phyloP scores from a whole-genome alignment of 2,329 filamentous ascomycete species.

The Xylaria sp. region DNA sequence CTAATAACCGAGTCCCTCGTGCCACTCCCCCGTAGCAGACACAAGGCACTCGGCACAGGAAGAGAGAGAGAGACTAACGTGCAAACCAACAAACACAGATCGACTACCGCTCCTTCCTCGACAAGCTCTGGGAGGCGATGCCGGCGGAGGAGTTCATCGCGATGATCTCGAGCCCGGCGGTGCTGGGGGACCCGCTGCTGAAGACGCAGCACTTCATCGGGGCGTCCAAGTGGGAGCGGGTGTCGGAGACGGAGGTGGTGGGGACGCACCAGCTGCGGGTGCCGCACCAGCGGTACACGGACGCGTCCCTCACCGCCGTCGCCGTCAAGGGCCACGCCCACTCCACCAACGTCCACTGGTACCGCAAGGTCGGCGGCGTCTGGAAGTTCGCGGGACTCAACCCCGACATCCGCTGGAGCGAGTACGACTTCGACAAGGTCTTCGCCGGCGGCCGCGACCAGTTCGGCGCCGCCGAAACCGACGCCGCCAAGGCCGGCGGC shows the following conservation, averaged over 20 bases:
- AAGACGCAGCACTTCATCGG: conserved; percentile 69
- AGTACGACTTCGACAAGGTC: conserved; percentile 61
- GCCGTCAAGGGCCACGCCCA: conserved; percentile 63
- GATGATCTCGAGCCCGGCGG: conserved; percentile 59
- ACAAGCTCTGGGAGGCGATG: conserved; percentile 64
- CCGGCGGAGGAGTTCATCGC: conserved; percentile 61
- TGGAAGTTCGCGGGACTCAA: conserved; percentile 64
- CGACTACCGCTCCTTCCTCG: conserved; percentile 70
- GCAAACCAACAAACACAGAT: conserved; percentile 59
- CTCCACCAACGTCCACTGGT: conserved; percentile 60
- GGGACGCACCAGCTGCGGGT: conserved; percentile 65
- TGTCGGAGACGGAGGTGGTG: conserved; percentile 60
- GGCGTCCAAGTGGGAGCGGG: conserved; percentile 58
- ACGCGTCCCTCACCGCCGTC: conserved; percentile 50
- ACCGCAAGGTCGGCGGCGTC: conserved; percentile 58
- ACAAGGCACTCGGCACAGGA: not conserved
- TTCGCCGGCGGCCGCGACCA: conserved; percentile 47
- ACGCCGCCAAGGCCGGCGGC: conserved; percentile 15
- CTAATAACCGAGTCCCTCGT: not conserved
- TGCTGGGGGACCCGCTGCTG: conserved; percentile 63
- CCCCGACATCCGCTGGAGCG: conserved; percentile 59
- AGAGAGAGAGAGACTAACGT: not conserved
- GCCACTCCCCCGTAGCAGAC: not conserved
- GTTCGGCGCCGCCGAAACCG: conserved; percentile 34
- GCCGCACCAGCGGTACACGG: conserved; percentile 63